phyloP scores from a whole-genome alignment of 1,139 yeast genomes.

The Blastobotrys ciferrii region DNA sequence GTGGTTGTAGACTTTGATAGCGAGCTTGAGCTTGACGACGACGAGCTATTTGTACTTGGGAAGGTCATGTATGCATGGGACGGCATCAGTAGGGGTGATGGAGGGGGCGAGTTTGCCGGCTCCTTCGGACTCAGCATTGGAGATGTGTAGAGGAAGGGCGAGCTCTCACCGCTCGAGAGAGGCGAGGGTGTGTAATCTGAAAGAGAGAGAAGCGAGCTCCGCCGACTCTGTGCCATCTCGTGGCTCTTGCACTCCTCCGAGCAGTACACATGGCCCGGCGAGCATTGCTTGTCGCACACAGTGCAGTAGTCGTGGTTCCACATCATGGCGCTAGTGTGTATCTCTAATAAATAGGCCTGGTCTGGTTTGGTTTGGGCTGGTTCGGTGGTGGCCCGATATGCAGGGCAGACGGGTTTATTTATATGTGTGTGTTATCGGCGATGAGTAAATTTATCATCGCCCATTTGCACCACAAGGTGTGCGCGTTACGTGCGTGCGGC shows the following conservation, averaged over 20 bases:
- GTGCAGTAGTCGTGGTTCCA: conserved; percentile 45
- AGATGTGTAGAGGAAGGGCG: conserved; percentile 31
- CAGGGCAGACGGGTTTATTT: too few species aligned
- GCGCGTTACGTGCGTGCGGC: too few species aligned
- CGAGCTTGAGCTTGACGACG: conserved; percentile 16
- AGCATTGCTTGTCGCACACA: conserved; percentile 45
- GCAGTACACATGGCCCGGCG: conserved; percentile 41
- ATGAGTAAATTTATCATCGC: too few species aligned
- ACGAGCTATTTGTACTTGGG: conserved; percentile 10
- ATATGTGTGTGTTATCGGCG: too few species aligned
- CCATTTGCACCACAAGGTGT: too few species aligned
- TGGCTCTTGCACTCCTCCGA: conserved; percentile 37
- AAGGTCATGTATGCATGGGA: conserved; percentile 9
- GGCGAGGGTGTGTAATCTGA: conserved; percentile 3
- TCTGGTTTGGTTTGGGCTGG: too few species aligned
- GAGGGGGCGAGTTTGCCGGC: conserved; percentile 20
- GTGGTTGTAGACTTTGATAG: conserved; percentile 19
- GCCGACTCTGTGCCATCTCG: conserved; percentile 14
- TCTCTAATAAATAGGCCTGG: too few species aligned
- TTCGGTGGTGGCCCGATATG: too few species aligned
- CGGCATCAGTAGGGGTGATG: conserved; percentile 27
- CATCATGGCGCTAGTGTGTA: conserved; percentile 23
- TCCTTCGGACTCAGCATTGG: conserved; percentile 29
- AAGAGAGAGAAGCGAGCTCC: conserved; percentile 12
- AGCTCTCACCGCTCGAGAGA: conserved; percentile 7